Percentiles rank a stretch among this genome's conserved stretches.
phyloP scores from a whole-genome alignment of 2,329 filamentous ascomycete species.

The Curvularia verruculosa region DNA sequence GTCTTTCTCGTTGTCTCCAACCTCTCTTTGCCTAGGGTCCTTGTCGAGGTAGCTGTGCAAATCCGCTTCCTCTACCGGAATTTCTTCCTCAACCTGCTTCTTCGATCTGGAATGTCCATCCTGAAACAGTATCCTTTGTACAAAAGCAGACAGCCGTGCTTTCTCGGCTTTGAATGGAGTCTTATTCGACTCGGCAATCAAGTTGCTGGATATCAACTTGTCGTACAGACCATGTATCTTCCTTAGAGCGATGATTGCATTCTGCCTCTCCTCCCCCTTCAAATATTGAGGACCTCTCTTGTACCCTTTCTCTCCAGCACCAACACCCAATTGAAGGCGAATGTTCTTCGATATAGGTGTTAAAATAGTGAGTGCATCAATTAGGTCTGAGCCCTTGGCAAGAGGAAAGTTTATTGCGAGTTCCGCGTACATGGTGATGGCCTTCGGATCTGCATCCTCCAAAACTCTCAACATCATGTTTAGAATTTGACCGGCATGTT shows the following conservation, averaged over 20 bases:
- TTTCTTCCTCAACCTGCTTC: background rate
- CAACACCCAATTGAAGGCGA: constrained; percentile 40
- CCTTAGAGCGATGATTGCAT: constrained; percentile 36
- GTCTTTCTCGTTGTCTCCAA: background rate
- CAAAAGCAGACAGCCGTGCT: constrained; percentile 35
- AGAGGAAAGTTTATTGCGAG: constrained; percentile 37
- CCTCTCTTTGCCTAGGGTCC: background rate
- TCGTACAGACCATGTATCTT: constrained; percentile 42
- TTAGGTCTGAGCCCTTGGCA: constrained; percentile 37
- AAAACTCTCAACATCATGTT: constrained; percentile 47
- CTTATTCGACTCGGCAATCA: constrained; percentile 39
- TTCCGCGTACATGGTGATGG: constrained; percentile 39
- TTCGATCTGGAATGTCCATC: constrained; percentile 3
- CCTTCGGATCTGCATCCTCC: constrained; percentile 40
- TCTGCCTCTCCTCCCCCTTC: constrained; percentile 26
- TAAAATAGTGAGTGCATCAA: constrained; percentile 38
- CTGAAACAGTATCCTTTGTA: constrained; percentile 30
- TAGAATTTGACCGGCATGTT: constrained; percentile 69
- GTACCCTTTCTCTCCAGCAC: constrained; percentile 14
- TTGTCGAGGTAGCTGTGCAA: constrained; percentile 16
- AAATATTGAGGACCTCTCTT: constrained; percentile 19
- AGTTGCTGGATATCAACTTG: constrained; percentile 37
- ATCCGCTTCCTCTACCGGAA: constrained; percentile 18
- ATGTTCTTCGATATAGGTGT: constrained; percentile 35
- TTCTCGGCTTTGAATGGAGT: constrained; percentile 33